These are phyloP conservation scores for Arctostaphylos glauca DNA, from an alignment of 148 eudicot genomes.

Conservation along the genomic window DNA sequence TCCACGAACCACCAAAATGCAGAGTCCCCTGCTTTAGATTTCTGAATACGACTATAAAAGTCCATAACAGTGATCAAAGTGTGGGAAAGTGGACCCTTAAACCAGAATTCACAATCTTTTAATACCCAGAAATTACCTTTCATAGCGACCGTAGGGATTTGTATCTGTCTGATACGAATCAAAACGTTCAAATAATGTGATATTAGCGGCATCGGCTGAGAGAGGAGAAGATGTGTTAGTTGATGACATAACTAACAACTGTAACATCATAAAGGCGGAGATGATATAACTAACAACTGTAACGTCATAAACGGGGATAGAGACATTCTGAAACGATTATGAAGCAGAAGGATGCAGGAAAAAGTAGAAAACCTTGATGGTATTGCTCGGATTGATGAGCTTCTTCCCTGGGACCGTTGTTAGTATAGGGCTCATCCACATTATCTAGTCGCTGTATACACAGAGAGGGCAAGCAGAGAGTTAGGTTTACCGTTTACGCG, in stretches of 20 bases:
- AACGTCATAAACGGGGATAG: neutral
- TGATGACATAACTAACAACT: neutral
- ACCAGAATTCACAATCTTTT: neutral
- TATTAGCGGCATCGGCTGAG: slow-evolving; percentile 70
- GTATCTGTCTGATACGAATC: slow-evolving; percentile 52
- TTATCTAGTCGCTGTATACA: slow-evolving; percentile 67
- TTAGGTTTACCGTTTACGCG: slow-evolving; percentile 8
- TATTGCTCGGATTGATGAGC: slow-evolving; percentile 41
- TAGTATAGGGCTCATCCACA: slow-evolving; percentile 51
- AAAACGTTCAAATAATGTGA: slow-evolving; percentile 67
- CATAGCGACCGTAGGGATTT: slow-evolving; percentile 52
- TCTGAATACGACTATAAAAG: neutral
- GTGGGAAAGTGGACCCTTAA: neutral
- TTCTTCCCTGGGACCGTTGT: slow-evolving; percentile 38
- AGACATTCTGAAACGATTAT: slow-evolving; percentile 4
- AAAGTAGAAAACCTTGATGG: slow-evolving; percentile 71
- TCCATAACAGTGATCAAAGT: neutral
- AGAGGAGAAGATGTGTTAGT: slow-evolving; percentile 19
- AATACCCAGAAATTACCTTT: slow-evolving; percentile 48
- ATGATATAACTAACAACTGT: neutral
- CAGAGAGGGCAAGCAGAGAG: slow-evolving; percentile 9
- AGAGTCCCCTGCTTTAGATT: neutral
- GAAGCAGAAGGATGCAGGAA: neutral
- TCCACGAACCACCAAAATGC: neutral
- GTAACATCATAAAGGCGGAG: neutral